Evolutionary conservation across 257 asterid genomes (phyloP), one percentile per base, ranked within the genome.

Genomic region (Primulina huaijiensis): DNA sequence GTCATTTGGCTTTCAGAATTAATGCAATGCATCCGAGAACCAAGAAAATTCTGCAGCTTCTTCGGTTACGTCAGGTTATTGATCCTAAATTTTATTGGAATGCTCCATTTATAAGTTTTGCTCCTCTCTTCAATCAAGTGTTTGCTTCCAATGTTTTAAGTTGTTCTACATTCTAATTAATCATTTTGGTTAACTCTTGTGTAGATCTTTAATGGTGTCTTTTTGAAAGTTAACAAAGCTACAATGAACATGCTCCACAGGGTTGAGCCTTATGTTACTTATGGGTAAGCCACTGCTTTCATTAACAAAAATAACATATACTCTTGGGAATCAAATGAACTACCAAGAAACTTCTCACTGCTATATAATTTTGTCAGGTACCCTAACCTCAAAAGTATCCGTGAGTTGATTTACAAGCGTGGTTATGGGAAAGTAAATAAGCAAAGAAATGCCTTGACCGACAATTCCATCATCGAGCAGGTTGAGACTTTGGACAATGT

Each of bases 241-340:
- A 87, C 96, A 1, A 33, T 85, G 67, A 87, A 89, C 75, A 89
- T 89, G 96, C 79, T 89, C 30, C 95, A 77, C 76, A 73, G 87
- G 40, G 96, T 89, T 60, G 96, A 87, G 69, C 95, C 95, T 3
- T 87, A 87, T n/a, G 96, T 89, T 4, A 83, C 95, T 5, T 88
- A 71, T n/a, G 95, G 95, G 94, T 85, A 67, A 37, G 82, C 65
- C 20, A 16, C 6, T 21, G 64, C 10, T 31, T 11, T 35, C 53
- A 38, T 55, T 50, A 17, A 60, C 19, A 14, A 9, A 16, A 4
- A 33, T 34, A 30, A 11, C 21, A 38, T 11, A 19, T 16, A 16
- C 7, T 14, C 25, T 25, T 4, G 6, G 34, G 20, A 6, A 8
- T 68, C 61, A 2, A 21, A 20, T n/a, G 56, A 17, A 23, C 25